phyloP scores from a whole-genome alignment of 345 rosid genomes.

The Citrus trifoliata region DNA sequence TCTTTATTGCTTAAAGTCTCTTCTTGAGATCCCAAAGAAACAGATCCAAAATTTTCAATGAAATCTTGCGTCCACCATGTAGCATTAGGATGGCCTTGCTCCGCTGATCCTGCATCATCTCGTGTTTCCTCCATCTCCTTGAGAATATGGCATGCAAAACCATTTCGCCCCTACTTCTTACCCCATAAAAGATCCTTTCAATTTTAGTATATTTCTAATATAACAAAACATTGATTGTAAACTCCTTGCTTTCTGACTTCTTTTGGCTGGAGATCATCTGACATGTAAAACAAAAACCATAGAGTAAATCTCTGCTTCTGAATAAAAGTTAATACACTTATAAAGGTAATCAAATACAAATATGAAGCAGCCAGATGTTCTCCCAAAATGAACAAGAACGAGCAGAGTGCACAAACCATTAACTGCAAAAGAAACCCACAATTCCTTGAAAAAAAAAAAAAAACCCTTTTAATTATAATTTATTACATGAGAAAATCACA shows the following conservation, averaged over 20 bases:
- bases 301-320: slow-evolving; percentile 6
- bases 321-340: neutral
- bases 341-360: neutral
- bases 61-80: slow-evolving; percentile 91
- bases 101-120: slow-evolving; percentile 67
- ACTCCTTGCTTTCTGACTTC: slow-evolving; percentile 26
- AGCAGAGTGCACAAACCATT: neutral
- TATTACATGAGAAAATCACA: neutral
- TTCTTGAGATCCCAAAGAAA: slow-evolving; percentile 71
- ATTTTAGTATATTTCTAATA: slow-evolving; percentile 26
- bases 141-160: slow-evolving; percentile 47
- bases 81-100: slow-evolving; percentile 64
- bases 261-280: slow-evolving; percentile 53
- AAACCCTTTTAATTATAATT: neutral
- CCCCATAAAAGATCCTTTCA: slow-evolving; percentile 45
- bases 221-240: slow-evolving; percentile 30
- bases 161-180: slow-evolving; percentile 60
- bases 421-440: neutral
- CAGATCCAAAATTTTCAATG: slow-evolving; percentile 68
- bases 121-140: slow-evolving; percentile 75
- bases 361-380: neutral
- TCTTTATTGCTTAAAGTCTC: slow-evolving; percentile 50
- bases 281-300: slow-evolving; percentile 33
- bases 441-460: neutral
- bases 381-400: neutral